Evolutionary conservation across 2,329 filamentous ascomycete genomes (phyloP).

Genomic region (Cercospora citrullina): DNA sequence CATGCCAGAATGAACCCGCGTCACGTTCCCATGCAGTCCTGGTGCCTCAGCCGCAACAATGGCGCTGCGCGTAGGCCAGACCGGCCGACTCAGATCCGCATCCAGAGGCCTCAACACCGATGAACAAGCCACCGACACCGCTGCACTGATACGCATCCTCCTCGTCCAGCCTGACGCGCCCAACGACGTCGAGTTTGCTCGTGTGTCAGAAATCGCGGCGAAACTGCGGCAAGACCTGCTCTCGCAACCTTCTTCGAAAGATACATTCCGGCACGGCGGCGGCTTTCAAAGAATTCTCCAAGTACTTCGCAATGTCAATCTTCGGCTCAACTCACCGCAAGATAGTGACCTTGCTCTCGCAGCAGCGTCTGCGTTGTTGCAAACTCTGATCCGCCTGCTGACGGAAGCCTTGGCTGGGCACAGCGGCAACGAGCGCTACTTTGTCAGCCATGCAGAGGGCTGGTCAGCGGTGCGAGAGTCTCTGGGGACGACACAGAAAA

Average conservation of each 20-base stretch:
- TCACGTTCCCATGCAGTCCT: constrained; percentile 8
- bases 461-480: constrained; percentile 75
- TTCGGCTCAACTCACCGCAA: constrained; percentile 21
- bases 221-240: constrained; percentile 27
- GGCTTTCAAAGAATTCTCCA: constrained; percentile 35
- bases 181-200: constrained; percentile 20
- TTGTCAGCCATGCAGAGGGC: constrained; percentile 72
- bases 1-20: constrained; percentile 27
- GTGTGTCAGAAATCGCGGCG: constrained; percentile 23
- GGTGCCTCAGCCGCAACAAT: constrained; percentile 26
- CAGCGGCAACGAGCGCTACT: constrained; percentile 84
- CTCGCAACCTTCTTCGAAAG: constrained; percentile 27
- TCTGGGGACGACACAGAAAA: constrained; percentile 55
- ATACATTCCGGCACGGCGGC: constrained; percentile 36
- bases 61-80: constrained; percentile 28
- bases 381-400: constrained; percentile 53
- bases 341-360: background rate
- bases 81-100: constrained; percentile 31
- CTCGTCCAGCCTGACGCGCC: constrained; percentile 20
- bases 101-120: constrained; percentile 33
- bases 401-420: constrained; percentile 75
- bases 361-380: constrained; percentile 6
- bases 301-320: constrained; percentile 19
- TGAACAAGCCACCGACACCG: constrained; percentile 31
- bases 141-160: constrained; percentile 30